Conservation (phyloP, 345 rosid species). For the Cardamine chenopodiifolia region DNA sequence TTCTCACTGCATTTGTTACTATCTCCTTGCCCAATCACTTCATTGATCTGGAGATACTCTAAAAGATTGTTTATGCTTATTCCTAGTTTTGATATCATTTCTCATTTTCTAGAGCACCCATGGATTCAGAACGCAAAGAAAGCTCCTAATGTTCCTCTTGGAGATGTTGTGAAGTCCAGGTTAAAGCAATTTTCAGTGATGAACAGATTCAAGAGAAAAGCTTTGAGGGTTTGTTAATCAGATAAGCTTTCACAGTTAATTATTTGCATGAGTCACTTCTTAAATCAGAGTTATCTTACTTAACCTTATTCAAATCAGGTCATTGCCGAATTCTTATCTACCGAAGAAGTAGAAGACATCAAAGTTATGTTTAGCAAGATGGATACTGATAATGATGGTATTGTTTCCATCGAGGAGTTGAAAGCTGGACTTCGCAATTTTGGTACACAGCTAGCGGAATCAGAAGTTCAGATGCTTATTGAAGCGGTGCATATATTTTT, state of each 20-base stretch:
- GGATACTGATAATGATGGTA: conserved; percentile 88
- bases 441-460: conserved; percentile 84
- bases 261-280: conserved; percentile 2
- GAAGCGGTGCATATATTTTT: conserved; percentile 79
- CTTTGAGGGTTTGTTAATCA: conserved; percentile 76
- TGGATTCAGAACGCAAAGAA: conserved; percentile 99
- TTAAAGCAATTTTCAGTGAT: conserved; percentile 97
- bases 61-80: conserved; percentile 6
- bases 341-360: conserved; percentile 89
- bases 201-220: conserved; percentile 99
- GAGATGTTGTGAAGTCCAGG: conserved; percentile 97
- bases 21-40: conserved; percentile 7
- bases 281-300: conserved; percentile 20
- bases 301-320: conserved; percentile 53
- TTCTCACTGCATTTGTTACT: background rate
- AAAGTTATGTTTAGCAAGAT: conserved; percentile 94
- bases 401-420: conserved; percentile 83
- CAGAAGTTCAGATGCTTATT: conserved; percentile 93
- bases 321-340: conserved; percentile 93
- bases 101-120: conserved; percentile 70
- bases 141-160: conserved; percentile 95
- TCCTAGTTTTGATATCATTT: conserved; percentile 6
- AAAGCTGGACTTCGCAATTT: conserved; percentile 82
- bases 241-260: conserved; percentile 1
- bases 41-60: background rate